Evolutionary conservation across 371 early-diverging fungal species (phyloP), one percentile per base, ranked within the genome.

Genomic region (Lichtheimia ornata): DNA sequence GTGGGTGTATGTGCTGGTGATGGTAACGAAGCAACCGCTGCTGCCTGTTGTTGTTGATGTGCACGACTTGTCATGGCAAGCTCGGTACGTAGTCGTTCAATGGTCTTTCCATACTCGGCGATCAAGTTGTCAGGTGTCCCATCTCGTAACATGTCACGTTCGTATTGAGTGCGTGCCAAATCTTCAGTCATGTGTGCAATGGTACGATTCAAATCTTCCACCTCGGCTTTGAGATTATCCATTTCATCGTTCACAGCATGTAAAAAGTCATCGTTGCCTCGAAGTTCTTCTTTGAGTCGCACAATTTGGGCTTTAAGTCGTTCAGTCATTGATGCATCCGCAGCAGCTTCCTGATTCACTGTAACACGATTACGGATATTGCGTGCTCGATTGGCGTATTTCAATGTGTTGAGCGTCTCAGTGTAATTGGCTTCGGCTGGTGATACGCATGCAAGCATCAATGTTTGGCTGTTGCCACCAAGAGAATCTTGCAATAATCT

Each of bases 401-500:
- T 88, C n/a, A 97, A 84, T 9, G 97, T 96, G 69, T 91, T 95
- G 50, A 76, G 66, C 15, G 98, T 94, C 67, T 99, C 99, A 27
- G 86, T 83, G 57, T 88, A 78, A 73, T 93, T 90, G 43, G 64
- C 61, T 35, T 89, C 89, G 15, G 88, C 84, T 0, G 94, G 91
- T 41, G 89, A 87, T 5, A 95, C 88, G 74, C 97, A 97, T 5
- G 96, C 95, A 25, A 97, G 81, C 94, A 97, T 94, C 41, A 96
- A 71, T 0, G 96, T 91, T 55, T 90, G 87, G 42, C 90, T 84
- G 59, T 93, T 95, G 14, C 97, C 99, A 42, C 96, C 97, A 35
- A 99, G 79, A 50, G 93, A 93, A 67, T 96, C 94, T 73, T 98
- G 95, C 57, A 99, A 82, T 52, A 99, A 79, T 28, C 86, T 86